These are phyloP conservation scores for Colletotrichum liaoningense DNA, from an alignment of 2,329 filamentous ascomycete genomes.

Conservation along the genomic window DNA sequence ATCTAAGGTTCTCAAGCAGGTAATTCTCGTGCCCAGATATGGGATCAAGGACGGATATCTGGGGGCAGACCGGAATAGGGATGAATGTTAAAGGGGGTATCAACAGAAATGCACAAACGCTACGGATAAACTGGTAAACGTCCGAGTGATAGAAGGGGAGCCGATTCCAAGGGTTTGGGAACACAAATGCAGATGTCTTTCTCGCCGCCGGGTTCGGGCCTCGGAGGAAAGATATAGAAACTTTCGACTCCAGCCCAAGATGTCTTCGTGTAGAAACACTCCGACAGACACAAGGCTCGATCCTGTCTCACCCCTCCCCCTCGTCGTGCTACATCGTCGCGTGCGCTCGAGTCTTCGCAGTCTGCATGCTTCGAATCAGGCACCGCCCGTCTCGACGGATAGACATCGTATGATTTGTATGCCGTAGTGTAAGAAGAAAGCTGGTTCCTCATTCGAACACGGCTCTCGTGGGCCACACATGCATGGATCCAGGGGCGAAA, in stretches of 20 bases:
- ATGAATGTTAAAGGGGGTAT: constrained; percentile 9
- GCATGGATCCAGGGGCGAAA: constrained; percentile 17
- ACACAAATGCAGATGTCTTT: background rate
- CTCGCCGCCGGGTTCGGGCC: background rate
- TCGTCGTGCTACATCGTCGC: constrained; percentile 8
- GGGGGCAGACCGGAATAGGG: background rate
- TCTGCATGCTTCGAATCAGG: constrained; percentile 6
- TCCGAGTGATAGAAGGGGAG: background rate
- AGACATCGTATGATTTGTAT: constrained; percentile 33
- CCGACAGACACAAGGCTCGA: background rate
- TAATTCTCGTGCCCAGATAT: background rate
- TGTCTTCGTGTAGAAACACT: background rate
- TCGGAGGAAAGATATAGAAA: constrained; percentile 22
- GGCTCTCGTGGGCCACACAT: constrained; percentile 13
- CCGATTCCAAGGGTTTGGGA: constrained; percentile 1
- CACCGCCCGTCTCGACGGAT: constrained; percentile 24
- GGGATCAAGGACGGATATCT: constrained; percentile 24
- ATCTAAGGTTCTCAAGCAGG: background rate
- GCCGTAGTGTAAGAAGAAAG: constrained; percentile 27
- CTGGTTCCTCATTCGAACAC: constrained; percentile 22
- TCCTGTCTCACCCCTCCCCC: constrained; percentile 14
- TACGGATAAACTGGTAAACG: background rate
- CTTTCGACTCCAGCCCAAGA: background rate
- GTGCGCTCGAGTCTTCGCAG: constrained; percentile 5
- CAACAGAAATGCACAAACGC: constrained; percentile 13